A percentile compares a stretch with the other conserved stretches of the same genome.
Conservation (phyloP, 75 land plant genomes). For the Picea glauca region DNA sequence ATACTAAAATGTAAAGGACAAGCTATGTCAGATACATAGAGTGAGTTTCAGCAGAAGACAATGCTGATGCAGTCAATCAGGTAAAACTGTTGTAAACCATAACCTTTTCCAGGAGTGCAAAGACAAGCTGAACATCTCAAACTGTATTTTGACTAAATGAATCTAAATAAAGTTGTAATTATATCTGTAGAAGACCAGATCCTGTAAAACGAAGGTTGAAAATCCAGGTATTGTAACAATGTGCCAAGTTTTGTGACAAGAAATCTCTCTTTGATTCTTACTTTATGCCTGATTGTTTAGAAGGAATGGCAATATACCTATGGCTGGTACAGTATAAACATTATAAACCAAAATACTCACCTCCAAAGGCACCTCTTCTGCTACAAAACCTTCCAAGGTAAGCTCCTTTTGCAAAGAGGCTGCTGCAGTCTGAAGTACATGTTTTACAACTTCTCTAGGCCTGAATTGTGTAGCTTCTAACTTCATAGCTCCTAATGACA, state of each 20-base stretch:
- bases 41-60: too few relatives aligned
- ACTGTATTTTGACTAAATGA: background rate
- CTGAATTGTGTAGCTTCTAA: constrained; percentile 85
- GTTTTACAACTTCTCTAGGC: constrained; percentile 84
- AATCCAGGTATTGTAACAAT: background rate
- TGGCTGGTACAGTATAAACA: background rate
- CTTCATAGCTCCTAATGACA: constrained; percentile 73
- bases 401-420: constrained; percentile 69
- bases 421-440: constrained; percentile 86
- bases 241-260: background rate
- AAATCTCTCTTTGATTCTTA: background rate
- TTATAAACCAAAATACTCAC: constrained; percentile 24
- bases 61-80: too few relatives aligned
- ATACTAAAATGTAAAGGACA: too few relatives aligned
- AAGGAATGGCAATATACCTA: background rate
- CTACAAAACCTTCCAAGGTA: constrained; percentile 67
- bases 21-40: too few relatives aligned
- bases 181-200: background rate
- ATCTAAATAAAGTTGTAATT: background rate
- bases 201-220: background rate
- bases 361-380: constrained; percentile 79
- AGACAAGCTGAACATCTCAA: background rate
- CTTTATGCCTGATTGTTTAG: background rate
- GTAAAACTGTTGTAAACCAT: too few relatives aligned
- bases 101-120: too few relatives aligned